A percentile compares a stretch with the other conserved stretches of the same genome.
Conservation (phyloP, 805 yeast species). For the Spencermartinsiella europaea region DNA sequence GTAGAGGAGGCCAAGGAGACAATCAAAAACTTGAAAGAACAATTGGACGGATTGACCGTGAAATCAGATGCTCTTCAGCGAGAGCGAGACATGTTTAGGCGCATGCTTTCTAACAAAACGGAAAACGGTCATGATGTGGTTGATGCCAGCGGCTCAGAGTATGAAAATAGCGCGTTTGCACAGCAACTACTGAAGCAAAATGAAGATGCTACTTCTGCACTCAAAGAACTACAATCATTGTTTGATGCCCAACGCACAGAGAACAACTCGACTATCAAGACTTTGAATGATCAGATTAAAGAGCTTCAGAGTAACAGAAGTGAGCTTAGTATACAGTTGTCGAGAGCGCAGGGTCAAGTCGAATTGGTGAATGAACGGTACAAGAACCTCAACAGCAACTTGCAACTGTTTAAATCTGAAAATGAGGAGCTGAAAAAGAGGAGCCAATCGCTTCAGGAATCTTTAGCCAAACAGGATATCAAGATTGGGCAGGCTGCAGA, state of each 20-base stretch:
- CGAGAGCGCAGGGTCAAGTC: constrained; percentile 50
- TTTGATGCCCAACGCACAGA: constrained; percentile 40
- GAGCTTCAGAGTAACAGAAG: constrained; percentile 39
- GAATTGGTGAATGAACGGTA: constrained; percentile 51
- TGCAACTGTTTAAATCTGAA: constrained; percentile 42
- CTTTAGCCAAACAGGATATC: constrained; percentile 43
- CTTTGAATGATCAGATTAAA: constrained; percentile 45
- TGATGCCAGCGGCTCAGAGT: constrained; percentile 3
- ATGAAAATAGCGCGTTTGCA: constrained; percentile 2
- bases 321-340: constrained; percentile 43
- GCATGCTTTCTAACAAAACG: constrained; percentile 20
- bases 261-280: constrained; percentile 39
- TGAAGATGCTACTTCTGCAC: constrained; percentile 23
- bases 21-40: constrained; percentile 26
- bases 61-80: constrained; percentile 42
- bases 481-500: constrained; percentile 45
- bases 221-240: constrained; percentile 29
- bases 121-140: background rate
- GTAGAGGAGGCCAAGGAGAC: constrained; percentile 32
- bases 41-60: constrained; percentile 43
- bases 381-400: constrained; percentile 37
- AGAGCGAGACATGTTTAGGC: constrained; percentile 66
- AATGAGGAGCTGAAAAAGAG: constrained; percentile 40
- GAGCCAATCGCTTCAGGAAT: constrained; percentile 38
- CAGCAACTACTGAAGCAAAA: constrained; percentile 18